Evolutionary conservation across 805 yeast genomes (phyloP), one percentile per base, ranked within the genome.

Genomic region (Limtongozyma cylindracea): DNA sequence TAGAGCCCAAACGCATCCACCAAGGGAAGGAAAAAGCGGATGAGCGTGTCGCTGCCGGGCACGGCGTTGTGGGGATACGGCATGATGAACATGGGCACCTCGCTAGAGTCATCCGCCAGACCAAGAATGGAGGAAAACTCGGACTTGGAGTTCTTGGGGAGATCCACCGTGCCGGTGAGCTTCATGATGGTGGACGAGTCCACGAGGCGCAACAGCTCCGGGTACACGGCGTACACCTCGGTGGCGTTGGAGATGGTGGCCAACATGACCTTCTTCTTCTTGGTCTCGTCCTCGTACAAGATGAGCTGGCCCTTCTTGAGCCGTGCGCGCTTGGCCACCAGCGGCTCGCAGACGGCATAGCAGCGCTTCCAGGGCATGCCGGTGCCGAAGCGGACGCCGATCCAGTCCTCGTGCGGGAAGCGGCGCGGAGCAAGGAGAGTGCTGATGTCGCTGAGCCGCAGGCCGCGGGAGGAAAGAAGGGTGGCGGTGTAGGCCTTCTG

Each of bases 401-500:
- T 80, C 95, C 94, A 84, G 35, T 82, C 94, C 42, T 77, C 93
- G 37, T 78, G 88, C 27, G 62, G 64, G 39, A 66, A 74, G 36
- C 84, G 70, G 11, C 88, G 70, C 30, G 74, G 92, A 1, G 91
- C 71, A 26, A 88, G 53, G 20, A 88, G 55, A 10, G 84, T 72
- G 27, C 74, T 61, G 29, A 88, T 80, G 37, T 91, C 96, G 24
- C 84, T 69, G 27, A 88, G 49, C 27, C 72, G 53, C 4, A 91
- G 60, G 12, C 98, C 98, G 36, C 91, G 58, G n/a, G 93, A 80
- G 7, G 91, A 71, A 24, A 88, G 50, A 25, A 88, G 51, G 0
- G 95, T 94, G 7, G 93, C 98, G 0, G 98, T 82, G 43, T 88
- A 88, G 1, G 95, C 95, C 39, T 80, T 92, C 47, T 88, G 96